A percentile compares a stretch with the other conserved stretches of the same genome.
Evolutionary conservation across 306 rosid genomes (phyloP).

Genomic region (Acacia crassicarpa): DNA sequence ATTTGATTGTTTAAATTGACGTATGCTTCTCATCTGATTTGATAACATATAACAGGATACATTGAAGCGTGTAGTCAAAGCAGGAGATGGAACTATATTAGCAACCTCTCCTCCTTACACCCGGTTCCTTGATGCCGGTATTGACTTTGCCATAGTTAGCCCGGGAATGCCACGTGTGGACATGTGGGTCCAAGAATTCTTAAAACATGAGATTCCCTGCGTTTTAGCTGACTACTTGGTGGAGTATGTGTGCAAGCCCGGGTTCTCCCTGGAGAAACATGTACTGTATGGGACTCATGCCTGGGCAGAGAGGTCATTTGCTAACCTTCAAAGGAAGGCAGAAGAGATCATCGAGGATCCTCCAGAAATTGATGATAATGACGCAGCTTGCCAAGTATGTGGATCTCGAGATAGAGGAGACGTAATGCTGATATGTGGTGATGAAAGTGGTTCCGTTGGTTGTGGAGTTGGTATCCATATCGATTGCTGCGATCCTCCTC

Average conservation of each 20-base stretch:
- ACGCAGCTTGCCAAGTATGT: constrained; percentile 63
- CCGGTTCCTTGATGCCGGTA: constrained; percentile 59
- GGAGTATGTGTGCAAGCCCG: constrained; percentile 88
- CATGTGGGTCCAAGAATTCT: constrained; percentile 86
- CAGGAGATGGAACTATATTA: constrained; percentile 83
- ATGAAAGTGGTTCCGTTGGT: constrained; percentile 75
- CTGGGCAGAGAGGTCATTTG: constrained; percentile 78
- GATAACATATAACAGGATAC: constrained; percentile 66
- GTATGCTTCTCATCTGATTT: constrained; percentile 4
- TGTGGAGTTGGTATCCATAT: constrained; percentile 83
- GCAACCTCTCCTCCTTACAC: constrained; percentile 96
- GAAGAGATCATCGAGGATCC: constrained; percentile 54
- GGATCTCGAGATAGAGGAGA: constrained; percentile 75
- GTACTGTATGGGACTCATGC: constrained; percentile 62
- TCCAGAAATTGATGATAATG: constrained; percentile 36
- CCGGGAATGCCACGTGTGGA: constrained; percentile 87
- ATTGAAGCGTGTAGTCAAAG: constrained; percentile 84
- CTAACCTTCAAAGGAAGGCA: constrained; percentile 51
- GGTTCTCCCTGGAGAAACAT: constrained; percentile 75
- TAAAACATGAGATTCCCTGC: constrained; percentile 85
- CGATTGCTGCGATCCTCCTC: constrained; percentile 90
- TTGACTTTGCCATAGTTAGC: constrained; percentile 78
- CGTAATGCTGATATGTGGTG: constrained; percentile 87
- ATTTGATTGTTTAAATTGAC: constrained; percentile 3
- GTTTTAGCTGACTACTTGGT: constrained; percentile 89